These are phyloP conservation scores for Boletus rubroflammeus DNA, from an alignment of 768 basidiomycete genomes.

Conservation along the genomic window DNA sequence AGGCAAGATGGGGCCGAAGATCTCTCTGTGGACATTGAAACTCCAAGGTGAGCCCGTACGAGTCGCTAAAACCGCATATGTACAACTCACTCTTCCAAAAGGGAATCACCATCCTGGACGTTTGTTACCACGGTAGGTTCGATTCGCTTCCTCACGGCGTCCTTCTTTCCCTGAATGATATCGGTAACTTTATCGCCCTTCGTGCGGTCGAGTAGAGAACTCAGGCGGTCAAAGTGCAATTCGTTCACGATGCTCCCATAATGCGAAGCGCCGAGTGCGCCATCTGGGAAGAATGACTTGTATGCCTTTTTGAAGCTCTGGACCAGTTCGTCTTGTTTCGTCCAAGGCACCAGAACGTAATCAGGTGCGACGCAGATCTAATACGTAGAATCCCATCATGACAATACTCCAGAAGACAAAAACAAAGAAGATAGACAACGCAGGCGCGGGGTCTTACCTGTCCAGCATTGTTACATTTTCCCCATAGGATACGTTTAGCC, in stretches of 20 bases:
- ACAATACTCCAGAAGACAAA: neutral
- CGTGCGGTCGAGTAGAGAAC: constrained; percentile 48
- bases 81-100: constrained; percentile 53
- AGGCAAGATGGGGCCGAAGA: constrained; percentile 71
- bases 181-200: constrained; percentile 56
- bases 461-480: constrained; percentile 62
- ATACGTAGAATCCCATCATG: neutral
- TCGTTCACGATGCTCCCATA: constrained; percentile 53
- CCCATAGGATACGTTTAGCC: constrained; percentile 65
- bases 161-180: constrained; percentile 35
- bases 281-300: constrained; percentile 50
- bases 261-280: constrained; percentile 41
- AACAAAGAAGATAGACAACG: neutral
- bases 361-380: constrained; percentile 44
- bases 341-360: constrained; percentile 41
- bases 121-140: constrained; percentile 59
- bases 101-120: constrained; percentile 49
- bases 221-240: constrained; percentile 51
- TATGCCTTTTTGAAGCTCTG: constrained; percentile 42
- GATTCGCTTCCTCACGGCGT: constrained; percentile 41
- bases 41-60: neutral
- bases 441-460: constrained; percentile 38
- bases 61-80: neutral
- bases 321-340: constrained; percentile 46
- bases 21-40: constrained; percentile 44